These are phyloP conservation scores for Metschnikowia aberdeeniae DNA, from an alignment of 805 yeast species.

Conservation along the genomic window DNA sequence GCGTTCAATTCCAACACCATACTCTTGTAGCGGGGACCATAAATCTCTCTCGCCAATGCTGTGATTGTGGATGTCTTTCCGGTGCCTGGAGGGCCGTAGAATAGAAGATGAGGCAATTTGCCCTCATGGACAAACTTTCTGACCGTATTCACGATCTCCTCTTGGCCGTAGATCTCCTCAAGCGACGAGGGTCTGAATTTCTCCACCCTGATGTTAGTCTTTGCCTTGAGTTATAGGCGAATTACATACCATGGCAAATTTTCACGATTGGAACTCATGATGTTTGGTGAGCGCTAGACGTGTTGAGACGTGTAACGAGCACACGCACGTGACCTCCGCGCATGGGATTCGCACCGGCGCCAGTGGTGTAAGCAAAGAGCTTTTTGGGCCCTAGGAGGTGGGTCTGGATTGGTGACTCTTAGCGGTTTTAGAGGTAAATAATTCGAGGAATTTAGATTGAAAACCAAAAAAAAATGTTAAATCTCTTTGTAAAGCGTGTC, in stretches of 20 bases:
- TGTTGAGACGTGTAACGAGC: conserved; percentile 1
- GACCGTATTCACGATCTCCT: conserved; percentile 79
- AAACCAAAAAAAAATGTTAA: conserved; percentile 74
- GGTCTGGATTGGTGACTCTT: not conserved
- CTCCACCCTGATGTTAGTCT: conserved; percentile 62
- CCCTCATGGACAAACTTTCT: conserved; percentile 80
- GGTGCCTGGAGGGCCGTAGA: conserved; percentile 95
- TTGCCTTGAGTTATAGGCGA: not conserved
- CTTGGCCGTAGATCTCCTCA: conserved; percentile 90
- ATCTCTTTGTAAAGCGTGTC: conserved; percentile 99
- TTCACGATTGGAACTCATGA: conserved; percentile 6
- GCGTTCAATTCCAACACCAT: conserved; percentile 96
- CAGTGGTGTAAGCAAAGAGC: not conserved
- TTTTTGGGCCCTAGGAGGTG: too few relatives aligned
- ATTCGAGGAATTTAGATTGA: too few relatives aligned
- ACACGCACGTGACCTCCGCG: conserved; percentile 4
- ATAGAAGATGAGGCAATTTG: conserved; percentile 82
- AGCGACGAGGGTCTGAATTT: conserved; percentile 85
- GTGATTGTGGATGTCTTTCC: conserved; percentile 88
- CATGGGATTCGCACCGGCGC: not conserved
- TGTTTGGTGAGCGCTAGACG: not conserved
- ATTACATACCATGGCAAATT: conserved; percentile 20
- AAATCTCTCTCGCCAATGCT: conserved; percentile 83
- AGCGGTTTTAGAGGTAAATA: not conserved
- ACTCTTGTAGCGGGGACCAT: conserved; percentile 73